Percentiles rank a stretch among this genome's conserved stretches.
These are phyloP conservation scores for Triticum turgidum DNA, from an alignment of 176 grass and related monocot species.

Conservation along the genomic window DNA sequence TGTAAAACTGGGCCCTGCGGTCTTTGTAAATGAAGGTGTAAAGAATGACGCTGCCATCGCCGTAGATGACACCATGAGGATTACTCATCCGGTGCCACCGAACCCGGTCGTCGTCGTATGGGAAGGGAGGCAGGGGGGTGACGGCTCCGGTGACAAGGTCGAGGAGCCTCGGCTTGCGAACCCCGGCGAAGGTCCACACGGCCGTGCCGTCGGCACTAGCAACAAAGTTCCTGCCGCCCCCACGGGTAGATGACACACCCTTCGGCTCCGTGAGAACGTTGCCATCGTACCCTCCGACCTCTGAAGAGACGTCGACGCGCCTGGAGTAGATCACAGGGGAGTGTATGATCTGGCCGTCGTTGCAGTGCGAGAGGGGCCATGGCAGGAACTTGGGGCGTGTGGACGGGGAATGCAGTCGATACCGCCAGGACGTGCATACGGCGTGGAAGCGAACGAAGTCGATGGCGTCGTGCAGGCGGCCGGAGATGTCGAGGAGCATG, in stretches of 20 bases:
- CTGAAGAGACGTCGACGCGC: no score
- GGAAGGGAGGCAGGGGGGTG: neutral
- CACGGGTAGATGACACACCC: no score
- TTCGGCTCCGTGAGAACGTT: no score
- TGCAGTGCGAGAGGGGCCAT: neutral
- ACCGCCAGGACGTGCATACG: neutral
- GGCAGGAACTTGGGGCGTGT: neutral
- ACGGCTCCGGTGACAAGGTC: neutral
- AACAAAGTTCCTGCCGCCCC: neutral
- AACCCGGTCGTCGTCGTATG: neutral
- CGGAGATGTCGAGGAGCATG: neutral
- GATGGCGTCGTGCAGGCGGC: no score
- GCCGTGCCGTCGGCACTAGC: neutral
- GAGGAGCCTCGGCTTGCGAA: neutral
- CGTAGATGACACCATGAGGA: no score
- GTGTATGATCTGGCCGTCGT: neutral
- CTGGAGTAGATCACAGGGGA: no score
- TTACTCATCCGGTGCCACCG: no score
- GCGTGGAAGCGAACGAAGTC: slow-evolving; percentile 8
- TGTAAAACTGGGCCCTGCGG: no score
- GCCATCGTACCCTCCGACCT: no score
- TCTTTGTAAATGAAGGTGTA: no score
- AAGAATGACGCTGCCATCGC: no score
- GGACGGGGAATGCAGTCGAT: neutral
- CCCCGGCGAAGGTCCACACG: neutral